phyloP scores from a whole-genome alignment of 805 yeast species.

The Yamadazyma phyllophila region DNA sequence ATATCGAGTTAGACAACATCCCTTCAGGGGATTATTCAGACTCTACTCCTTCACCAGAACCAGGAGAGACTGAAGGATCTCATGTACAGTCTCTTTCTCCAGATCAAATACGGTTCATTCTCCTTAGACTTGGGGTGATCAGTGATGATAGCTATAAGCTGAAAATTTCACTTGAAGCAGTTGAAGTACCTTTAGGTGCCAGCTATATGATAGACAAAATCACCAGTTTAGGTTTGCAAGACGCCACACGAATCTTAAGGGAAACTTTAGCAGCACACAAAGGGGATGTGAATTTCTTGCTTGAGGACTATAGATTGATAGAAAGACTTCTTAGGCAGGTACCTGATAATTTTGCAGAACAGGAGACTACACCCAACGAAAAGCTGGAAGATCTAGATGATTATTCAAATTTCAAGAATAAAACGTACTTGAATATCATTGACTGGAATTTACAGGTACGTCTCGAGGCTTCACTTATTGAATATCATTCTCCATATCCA shows the following conservation, averaged over 20 bases:
- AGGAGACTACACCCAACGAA: neutral
- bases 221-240: conserved; percentile 18
- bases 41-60: no score
- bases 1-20: conserved; percentile 10
- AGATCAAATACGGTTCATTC: conserved; percentile 16
- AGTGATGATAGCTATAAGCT: conserved; percentile 19
- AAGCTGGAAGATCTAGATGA: conserved; percentile 4
- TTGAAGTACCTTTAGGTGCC: conserved; percentile 12
- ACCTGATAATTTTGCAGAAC: conserved; percentile 1
- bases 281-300: conserved; percentile 35
- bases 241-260: conserved; percentile 32
- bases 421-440: conserved; percentile 21
- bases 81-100: neutral
- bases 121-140: conserved; percentile 23
- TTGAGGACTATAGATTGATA: conserved; percentile 33
- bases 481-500: conserved; percentile 41
- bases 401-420: conserved; percentile 14
- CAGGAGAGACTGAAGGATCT: no score
- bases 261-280: conserved; percentile 34
- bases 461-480: conserved; percentile 38
- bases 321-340: conserved; percentile 15
- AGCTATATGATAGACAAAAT: conserved; percentile 31
- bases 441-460: conserved; percentile 37
- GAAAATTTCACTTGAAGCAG: conserved; percentile 8
- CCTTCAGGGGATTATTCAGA: neutral